A percentile compares a stretch with the other conserved stretches of the same genome.
Conservation (phyloP, 2,329 filamentous ascomycete species). For the Stagonosporopsis chrysanthemi region DNA sequence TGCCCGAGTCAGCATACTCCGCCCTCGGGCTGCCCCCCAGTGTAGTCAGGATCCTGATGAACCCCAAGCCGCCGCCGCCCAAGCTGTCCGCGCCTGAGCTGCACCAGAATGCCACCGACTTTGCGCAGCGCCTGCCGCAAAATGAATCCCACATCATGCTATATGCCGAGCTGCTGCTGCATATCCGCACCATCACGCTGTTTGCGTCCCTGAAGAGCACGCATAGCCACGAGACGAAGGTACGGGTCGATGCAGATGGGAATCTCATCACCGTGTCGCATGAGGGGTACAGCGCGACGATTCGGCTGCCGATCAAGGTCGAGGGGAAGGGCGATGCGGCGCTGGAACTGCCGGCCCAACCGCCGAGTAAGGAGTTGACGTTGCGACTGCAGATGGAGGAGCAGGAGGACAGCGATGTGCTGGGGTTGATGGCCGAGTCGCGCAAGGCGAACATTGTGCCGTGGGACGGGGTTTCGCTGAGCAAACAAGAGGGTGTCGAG, state of each 20-base stretch:
- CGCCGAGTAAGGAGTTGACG: slow-evolving; percentile 59
- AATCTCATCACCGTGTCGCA: slow-evolving; percentile 55
- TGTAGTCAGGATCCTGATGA: slow-evolving; percentile 44
- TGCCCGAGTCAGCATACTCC: slow-evolving; percentile 48
- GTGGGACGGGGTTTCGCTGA: slow-evolving; percentile 53
- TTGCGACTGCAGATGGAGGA: slow-evolving; percentile 63
- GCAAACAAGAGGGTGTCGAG: slow-evolving; percentile 25
- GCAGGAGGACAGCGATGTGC: slow-evolving; percentile 41
- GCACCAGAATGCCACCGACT: slow-evolving; percentile 37
- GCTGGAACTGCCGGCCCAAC: slow-evolving; percentile 58
- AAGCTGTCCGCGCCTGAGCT: slow-evolving; percentile 40
- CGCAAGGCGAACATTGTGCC: slow-evolving; percentile 51
- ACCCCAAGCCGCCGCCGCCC: slow-evolving; percentile 37
- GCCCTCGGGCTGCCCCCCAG: slow-evolving; percentile 43
- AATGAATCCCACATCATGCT: slow-evolving; percentile 51
- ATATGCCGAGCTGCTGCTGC: slow-evolving; percentile 67
- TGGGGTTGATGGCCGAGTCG: slow-evolving; percentile 40
- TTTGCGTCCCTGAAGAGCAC: slow-evolving; percentile 60
- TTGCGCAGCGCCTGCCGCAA: slow-evolving; percentile 32
- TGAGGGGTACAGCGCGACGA: slow-evolving; percentile 53
- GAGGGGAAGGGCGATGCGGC: slow-evolving; percentile 53
- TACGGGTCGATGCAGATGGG: slow-evolving; percentile 55
- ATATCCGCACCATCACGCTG: slow-evolving; percentile 67
- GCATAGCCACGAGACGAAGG: slow-evolving; percentile 53
- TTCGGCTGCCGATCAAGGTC: slow-evolving; percentile 58